Conservation (phyloP, 345 rosid species). For the Acer negundo region DNA sequence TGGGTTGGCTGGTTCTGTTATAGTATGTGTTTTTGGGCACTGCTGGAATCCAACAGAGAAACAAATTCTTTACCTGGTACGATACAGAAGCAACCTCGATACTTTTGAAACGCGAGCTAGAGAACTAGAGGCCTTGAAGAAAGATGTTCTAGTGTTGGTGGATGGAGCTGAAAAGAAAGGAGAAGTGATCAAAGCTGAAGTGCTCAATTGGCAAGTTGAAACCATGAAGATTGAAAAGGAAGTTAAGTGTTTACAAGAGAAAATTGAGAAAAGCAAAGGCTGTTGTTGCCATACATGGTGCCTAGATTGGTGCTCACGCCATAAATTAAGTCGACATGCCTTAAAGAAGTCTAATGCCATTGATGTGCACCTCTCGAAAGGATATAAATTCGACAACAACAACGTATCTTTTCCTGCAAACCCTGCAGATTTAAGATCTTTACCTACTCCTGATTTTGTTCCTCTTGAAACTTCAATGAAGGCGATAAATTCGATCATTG, state of each 20-base stretch:
- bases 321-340: background rate
- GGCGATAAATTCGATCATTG: background rate
- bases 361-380: background rate
- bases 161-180: background rate
- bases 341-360: background rate
- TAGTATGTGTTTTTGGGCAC: background rate
- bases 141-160: background rate
- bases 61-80: background rate
- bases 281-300: background rate
- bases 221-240: conserved; percentile 1
- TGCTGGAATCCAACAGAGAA: background rate
- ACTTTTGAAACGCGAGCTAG: background rate
- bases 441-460: conserved; percentile 6
- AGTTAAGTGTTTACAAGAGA: background rate
- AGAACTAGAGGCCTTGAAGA: background rate
- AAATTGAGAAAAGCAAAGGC: background rate
- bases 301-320: conserved; percentile 2
- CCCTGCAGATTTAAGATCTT: background rate
- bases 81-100: background rate
- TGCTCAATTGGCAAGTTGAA: background rate
- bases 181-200: conserved; percentile 12
- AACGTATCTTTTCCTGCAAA: background rate
- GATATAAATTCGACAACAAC: background rate
- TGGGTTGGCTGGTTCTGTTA: background rate
- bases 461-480: background rate